phyloP scores from a whole-genome alignment of 306 rosid species.

The Cucumis cinereus region DNA sequence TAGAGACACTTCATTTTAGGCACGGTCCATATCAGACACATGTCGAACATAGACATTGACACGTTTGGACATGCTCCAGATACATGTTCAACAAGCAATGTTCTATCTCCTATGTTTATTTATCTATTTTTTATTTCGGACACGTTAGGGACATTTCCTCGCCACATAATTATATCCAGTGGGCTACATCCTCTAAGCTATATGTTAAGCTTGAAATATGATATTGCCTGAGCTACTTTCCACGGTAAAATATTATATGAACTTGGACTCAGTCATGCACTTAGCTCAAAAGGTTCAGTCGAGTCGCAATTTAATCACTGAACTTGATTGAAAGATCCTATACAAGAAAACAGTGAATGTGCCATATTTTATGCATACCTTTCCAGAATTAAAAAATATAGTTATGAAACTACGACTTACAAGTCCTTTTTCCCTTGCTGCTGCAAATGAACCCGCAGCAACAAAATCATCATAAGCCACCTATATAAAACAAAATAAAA shows the following conservation, averaged over 20 bases:
- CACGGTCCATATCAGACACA: too few relatives aligned
- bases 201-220: background rate
- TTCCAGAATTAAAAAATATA: background rate
- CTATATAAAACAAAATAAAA: conserved; percentile 27
- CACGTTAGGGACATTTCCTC: too few relatives aligned
- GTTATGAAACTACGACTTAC: conserved; percentile 39
- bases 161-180: background rate
- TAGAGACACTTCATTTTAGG: too few relatives aligned
- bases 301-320: background rate
- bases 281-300: background rate
- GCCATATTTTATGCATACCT: background rate
- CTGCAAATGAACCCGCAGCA: conserved; percentile 78
- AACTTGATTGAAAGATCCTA: background rate
- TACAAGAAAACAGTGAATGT: background rate
- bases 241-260: background rate
- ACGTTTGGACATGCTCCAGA: too few relatives aligned
- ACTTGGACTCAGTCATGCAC: background rate
- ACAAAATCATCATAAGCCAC: conserved; percentile 78
- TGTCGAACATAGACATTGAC: too few relatives aligned
- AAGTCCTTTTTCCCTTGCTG: conserved; percentile 87
- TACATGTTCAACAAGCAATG: too few relatives aligned
- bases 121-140: too few relatives aligned
- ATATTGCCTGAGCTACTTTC: background rate
- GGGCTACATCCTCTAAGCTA: background rate
- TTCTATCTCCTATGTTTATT: too few relatives aligned